Percentiles rank a stretch among this genome's conserved stretches.
phyloP scores from a whole-genome alignment of 2,329 filamentous ascomycete genomes.

The Penicillium sumatraense region DNA sequence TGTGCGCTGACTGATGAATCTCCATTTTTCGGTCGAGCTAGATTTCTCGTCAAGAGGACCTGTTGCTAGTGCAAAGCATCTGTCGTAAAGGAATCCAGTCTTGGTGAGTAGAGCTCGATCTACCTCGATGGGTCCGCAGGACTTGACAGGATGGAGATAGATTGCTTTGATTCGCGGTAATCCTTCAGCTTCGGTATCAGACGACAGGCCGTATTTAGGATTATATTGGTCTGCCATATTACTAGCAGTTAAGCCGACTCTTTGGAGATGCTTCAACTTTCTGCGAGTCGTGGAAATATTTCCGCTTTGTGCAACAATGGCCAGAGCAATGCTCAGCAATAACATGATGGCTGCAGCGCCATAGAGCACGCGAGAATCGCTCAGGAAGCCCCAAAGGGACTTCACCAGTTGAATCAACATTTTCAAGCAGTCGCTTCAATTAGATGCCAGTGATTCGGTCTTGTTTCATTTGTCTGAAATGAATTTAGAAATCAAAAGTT shows the following conservation, averaged over 20 bases:
- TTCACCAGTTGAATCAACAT: neutral
- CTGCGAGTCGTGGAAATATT: neutral
- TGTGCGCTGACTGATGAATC: slow-evolving; percentile 31
- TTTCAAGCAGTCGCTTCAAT: neutral
- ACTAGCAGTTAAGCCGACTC: neutral
- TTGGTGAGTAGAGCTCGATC: slow-evolving; percentile 24
- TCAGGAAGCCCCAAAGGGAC: neutral
- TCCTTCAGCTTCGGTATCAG: neutral
- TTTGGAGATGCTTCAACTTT: slow-evolving; percentile 1
- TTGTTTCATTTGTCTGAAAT: neutral
- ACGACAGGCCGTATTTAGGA: slow-evolving; percentile 1
- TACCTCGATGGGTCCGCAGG: slow-evolving; percentile 24
- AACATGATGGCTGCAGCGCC: neutral
- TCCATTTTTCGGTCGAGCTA: slow-evolving; percentile 16
- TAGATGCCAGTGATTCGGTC: too few relatives aligned
- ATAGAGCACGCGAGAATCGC: neutral
- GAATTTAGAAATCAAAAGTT: neutral
- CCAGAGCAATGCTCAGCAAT: neutral
- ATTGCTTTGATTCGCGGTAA: slow-evolving; percentile 22
- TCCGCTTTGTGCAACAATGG: slow-evolving; percentile 1
- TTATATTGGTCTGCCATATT: slow-evolving; percentile 17
- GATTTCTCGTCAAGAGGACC: neutral
- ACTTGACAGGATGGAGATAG: slow-evolving; percentile 28
- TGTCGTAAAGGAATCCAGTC: slow-evolving; percentile 25
- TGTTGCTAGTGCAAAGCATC: slow-evolving; percentile 25